Conservation (phyloP, 208 protist species). For the Acanthamoeba castellanii region DNA sequence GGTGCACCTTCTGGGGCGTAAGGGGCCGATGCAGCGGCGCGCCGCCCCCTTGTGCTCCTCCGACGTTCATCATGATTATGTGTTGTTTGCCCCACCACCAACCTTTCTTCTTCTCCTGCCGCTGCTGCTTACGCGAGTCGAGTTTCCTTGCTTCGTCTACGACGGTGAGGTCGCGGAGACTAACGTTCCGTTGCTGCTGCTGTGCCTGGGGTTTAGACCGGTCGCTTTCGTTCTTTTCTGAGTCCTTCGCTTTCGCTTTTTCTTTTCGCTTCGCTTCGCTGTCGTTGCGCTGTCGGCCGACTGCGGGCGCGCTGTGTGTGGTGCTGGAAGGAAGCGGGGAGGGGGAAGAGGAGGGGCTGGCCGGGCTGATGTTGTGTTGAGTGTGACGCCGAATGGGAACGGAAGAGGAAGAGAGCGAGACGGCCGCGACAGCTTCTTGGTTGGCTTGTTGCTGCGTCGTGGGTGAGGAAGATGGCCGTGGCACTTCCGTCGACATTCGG, state of each 20-base stretch:
- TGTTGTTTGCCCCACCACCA: constrained; percentile 1
- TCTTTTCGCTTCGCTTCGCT: neutral
- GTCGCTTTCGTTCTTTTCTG: neutral
- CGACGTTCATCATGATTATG: constrained; percentile 7
- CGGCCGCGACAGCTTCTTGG: neutral
- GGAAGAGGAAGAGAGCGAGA: constrained; percentile 7
- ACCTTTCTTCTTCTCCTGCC: neutral
- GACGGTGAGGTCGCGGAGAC: neutral
- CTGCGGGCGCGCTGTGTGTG: neutral
- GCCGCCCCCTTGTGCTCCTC: neutral
- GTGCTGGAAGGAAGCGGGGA: neutral
- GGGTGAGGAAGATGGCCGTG: neutral
- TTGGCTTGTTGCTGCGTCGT: too few relatives aligned
- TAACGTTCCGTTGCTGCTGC: neutral
- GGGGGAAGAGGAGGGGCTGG: too few relatives aligned
- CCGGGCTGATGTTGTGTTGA: neutral
- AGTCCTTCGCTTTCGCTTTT: neutral
- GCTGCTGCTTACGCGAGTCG: too few relatives aligned
- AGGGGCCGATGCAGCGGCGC: neutral
- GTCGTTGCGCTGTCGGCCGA: too few relatives aligned
- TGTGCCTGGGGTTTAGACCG: neutral
- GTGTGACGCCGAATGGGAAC: neutral
- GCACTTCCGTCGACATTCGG: neutral
- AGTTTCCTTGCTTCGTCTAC: neutral
- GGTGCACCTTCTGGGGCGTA: neutral